Conservation (phyloP, 2,329 filamentous ascomycete genomes). For the Talaromyces rugulosus region DNA sequence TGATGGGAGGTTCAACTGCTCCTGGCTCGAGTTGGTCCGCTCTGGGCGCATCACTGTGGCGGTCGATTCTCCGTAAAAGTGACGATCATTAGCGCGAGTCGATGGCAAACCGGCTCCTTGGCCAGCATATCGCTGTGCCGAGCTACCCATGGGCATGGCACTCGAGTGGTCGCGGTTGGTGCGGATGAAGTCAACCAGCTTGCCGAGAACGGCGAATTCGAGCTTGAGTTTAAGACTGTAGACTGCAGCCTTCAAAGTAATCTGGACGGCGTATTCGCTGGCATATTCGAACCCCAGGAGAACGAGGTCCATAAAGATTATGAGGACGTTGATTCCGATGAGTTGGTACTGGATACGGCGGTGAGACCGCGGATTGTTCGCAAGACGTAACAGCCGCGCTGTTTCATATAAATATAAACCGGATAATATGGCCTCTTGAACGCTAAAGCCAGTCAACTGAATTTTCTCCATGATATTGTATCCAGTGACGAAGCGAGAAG, state of each 20-base stretch:
- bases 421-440: constrained; percentile 46
- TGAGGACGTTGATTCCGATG: constrained; percentile 45
- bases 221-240: constrained; percentile 49
- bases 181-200: constrained; percentile 38
- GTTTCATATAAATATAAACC: constrained; percentile 53
- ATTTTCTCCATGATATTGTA: constrained; percentile 46
- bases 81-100: constrained; percentile 6
- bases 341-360: constrained; percentile 45
- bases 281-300: constrained; percentile 42
- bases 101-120: constrained; percentile 10
- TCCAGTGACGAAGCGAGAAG: constrained; percentile 27
- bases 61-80: constrained; percentile 13
- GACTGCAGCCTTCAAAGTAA: constrained; percentile 42
- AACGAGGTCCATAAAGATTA: constrained; percentile 44
- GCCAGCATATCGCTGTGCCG: constrained; percentile 4
- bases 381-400: constrained; percentile 40
- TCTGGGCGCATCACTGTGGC: constrained; percentile 8
- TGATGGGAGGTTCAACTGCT: constrained; percentile 14
- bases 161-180: constrained; percentile 12
- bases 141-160: constrained; percentile 18
- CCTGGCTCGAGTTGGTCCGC: constrained; percentile 10
- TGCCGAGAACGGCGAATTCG: constrained; percentile 50
- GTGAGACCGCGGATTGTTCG: constrained; percentile 32
- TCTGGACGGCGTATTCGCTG: constrained; percentile 41
- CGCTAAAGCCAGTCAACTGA: constrained; percentile 42